A percentile compares a stretch with the other conserved stretches of the same genome.
These are phyloP conservation scores for Salix suchowensis DNA, from an alignment of 345 rosid species.

Conservation along the genomic window DNA sequence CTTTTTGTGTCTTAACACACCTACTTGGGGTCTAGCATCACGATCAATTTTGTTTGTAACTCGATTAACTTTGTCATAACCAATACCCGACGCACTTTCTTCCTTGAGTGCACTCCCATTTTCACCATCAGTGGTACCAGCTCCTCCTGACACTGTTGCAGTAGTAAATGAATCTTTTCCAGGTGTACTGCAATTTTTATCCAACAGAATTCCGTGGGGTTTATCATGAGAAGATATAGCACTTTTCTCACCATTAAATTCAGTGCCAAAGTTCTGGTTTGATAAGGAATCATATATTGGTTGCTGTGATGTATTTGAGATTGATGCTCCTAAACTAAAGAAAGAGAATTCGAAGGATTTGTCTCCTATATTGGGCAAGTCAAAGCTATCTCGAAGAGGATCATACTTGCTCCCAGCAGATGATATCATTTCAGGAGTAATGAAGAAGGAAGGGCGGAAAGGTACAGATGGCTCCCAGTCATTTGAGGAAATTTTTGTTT, in stretches of 20 bases:
- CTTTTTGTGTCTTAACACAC: constrained; percentile 39
- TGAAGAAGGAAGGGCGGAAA: constrained; percentile 61
- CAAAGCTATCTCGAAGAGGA: constrained; percentile 57
- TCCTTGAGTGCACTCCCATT: constrained; percentile 35
- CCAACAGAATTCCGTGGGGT: constrained; percentile 31
- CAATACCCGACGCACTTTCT: constrained; percentile 42
- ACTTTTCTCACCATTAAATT: constrained; percentile 44
- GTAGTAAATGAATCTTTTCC: constrained; percentile 18
- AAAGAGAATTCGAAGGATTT: constrained; percentile 30
- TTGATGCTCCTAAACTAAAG: constrained; percentile 32
- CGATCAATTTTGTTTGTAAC: constrained; percentile 27
- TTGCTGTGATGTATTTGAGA: constrained; percentile 28
- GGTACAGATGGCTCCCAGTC: constrained; percentile 93
- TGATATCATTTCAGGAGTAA: constrained; percentile 41
- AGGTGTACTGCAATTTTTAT: constrained; percentile 25
- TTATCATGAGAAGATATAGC: constrained; percentile 39
- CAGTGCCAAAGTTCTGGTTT: constrained; percentile 19
- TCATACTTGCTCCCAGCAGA: constrained; percentile 54
- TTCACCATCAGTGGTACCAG: constrained; percentile 44
- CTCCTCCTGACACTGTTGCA: constrained; percentile 40
- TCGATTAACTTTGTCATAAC: constrained; percentile 33
- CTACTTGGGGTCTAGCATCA: constrained; percentile 35
- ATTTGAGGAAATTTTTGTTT: constrained; percentile 42
- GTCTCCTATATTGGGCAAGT: constrained; percentile 33
- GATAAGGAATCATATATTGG: constrained; percentile 29